Evolutionary conservation across 768 basidiomycete genomes (phyloP).

Genomic region (Leccinum longicurvipes): DNA sequence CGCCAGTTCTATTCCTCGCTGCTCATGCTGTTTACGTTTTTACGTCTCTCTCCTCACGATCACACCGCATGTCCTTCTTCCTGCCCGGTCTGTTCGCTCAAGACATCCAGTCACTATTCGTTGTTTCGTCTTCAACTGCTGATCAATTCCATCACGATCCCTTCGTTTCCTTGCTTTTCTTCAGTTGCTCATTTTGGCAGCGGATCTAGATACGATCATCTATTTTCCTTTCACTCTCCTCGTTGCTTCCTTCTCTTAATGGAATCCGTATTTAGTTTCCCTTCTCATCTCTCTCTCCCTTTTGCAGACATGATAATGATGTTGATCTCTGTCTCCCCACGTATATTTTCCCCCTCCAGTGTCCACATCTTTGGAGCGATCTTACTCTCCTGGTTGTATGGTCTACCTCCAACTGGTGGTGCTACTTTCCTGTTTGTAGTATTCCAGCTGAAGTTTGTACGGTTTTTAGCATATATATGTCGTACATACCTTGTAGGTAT

Average conservation of each 20-base stretch:
- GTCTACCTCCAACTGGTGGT: not conserved
- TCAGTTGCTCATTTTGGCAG: not conserved
- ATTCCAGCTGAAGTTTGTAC: slow-evolving; percentile 3
- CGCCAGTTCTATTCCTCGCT: slow-evolving; percentile 9
- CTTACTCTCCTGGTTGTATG: not conserved
- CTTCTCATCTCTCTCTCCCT: not conserved
- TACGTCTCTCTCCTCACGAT: slow-evolving; percentile 1
- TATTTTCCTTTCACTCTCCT: not conserved
- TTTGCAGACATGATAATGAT: not conserved
- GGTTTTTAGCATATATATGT: not conserved
- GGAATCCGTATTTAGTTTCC: not conserved
- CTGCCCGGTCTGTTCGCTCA: not conserved
- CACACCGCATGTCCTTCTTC: not conserved
- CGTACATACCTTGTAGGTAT: not conserved
- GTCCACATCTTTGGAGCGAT: not conserved
- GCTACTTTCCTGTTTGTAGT: slow-evolving; percentile 2
- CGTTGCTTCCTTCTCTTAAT: not conserved
- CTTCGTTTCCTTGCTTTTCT: not conserved
- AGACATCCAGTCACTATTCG: not conserved
- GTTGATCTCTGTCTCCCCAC: not conserved
- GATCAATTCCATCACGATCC: too few relatives aligned
- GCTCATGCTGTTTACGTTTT: slow-evolving; percentile 8
- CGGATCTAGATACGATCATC: not conserved
- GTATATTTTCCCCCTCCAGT: not conserved
- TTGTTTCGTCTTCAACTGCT: not conserved